A percentile compares a stretch with the other conserved stretches of the same genome.
These are phyloP conservation scores for Typha latifolia DNA, from an alignment of 176 grass and related monocot species.

Conservation along the genomic window DNA sequence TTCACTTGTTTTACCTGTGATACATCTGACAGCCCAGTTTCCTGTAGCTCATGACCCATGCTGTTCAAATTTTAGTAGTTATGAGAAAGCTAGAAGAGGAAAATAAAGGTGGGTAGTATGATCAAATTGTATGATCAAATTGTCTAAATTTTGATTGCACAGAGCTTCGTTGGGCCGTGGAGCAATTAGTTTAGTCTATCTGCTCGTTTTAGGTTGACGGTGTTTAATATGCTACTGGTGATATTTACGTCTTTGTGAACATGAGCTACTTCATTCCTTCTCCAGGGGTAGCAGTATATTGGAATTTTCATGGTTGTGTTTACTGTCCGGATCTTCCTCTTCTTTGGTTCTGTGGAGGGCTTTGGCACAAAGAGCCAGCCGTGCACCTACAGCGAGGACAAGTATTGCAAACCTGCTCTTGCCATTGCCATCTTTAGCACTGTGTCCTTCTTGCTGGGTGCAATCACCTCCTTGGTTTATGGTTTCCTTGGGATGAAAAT, in stretches of 20 bases:
- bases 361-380: conserved; percentile 59
- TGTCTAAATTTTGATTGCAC: no score
- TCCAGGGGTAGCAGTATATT: conserved; percentile 58
- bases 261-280: conserved; percentile 60
- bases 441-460: conserved; percentile 63
- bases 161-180: no score
- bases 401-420: conserved; percentile 58
- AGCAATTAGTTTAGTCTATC: no score
- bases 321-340: conserved; percentile 43
- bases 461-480: conserved; percentile 77
- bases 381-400: conserved; percentile 48
- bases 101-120: no score
- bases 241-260: conserved; percentile 9
- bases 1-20: no score
- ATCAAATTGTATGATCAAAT: no score
- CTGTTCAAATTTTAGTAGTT: no score
- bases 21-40: no score
- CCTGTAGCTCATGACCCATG: no score
- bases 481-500: conserved; percentile 93
- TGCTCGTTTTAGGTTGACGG: no score
- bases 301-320: conserved; percentile 48
- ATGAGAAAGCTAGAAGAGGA: no score
- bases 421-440: conserved; percentile 74
- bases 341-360: conserved; percentile 61
- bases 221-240: no score